Base-by-base conservation (phyloP, 2,329 filamentous ascomycete species). In the Chalara sp. region DNA sequence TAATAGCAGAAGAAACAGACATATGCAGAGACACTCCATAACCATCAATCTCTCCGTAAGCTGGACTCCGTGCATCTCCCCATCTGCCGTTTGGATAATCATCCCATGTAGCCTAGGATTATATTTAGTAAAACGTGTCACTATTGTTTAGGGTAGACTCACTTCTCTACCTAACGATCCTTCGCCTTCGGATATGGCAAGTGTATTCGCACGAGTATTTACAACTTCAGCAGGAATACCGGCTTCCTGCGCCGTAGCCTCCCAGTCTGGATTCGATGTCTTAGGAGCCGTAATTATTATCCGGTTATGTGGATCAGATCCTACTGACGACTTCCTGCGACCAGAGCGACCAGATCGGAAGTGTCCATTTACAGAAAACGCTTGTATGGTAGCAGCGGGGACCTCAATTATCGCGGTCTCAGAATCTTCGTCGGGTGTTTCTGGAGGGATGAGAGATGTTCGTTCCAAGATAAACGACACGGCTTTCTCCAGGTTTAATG, bases 31-130 rank as follows among this genome's bases (percentile, higher is more conserved):
- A 93, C n/a, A 95, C 90, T 8, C 93, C 93, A 65, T 97, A 97
- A n/a, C 92, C 92, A 64, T 97, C 91, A 53, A 96, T 96, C 68
- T 96, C 90, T 62, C 92, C 92, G 65, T 95, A 97, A 0, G 92
- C 92, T 1, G 90, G 90, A 3, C 90, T 96, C 48, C 92, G 81
- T 5, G 91, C 88, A 63, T 96, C 92, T 65, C 92, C 92, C 83
- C 92, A 97, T 50, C 92, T 82, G 31, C 92, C 93, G 72, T 97
- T 97, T 56, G 92, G 92, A 68, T 90, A 99, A 65, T 99, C 93
- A 63, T 99, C 93, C 93, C 93, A 99, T 1, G 93, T 99, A 33
- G 93, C 93, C 29, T 37, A 37, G 2, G n/a, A n/a, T 37, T 37
- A 37, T 10, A 37, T 45, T 31, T 6, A n/a, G 43, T 28, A n/a